Percentiles rank a stretch among this genome's conserved stretches.
Evolutionary conservation across 2,329 filamentous ascomycete species (phyloP).

Genomic region (Beauveria bassiana): DNA sequence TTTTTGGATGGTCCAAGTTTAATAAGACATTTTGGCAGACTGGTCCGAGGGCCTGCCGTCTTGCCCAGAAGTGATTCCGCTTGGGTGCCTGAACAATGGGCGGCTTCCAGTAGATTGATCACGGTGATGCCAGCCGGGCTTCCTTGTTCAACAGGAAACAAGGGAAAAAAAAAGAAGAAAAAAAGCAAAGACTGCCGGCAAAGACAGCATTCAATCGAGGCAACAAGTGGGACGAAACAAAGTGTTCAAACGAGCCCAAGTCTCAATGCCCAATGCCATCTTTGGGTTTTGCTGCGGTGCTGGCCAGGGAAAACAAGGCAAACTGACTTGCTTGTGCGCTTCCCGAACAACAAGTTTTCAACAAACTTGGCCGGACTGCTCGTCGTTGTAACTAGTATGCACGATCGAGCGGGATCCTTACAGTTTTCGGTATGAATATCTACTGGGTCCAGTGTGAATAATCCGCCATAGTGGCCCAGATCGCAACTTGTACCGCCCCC

Average conservation of each 20-base stretch:
- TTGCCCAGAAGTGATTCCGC: not conserved
- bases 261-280: not conserved
- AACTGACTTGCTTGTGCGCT: not conserved
- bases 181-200: not conserved
- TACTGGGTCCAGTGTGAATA: not conserved
- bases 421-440: no score
- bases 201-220: not conserved
- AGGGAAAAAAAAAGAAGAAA: not conserved
- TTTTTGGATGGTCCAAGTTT: not conserved
- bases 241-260: not conserved
- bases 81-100: no score
- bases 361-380: not conserved
- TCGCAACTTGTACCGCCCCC: not conserved
- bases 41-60: not conserved
- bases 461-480: not conserved
- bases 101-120: not conserved
- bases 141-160: not conserved
- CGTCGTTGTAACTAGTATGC: no score
- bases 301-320: not conserved
- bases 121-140: not conserved
- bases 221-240: slow-evolving; percentile 5
- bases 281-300: not conserved
- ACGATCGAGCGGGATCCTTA: no score
- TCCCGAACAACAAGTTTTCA: not conserved
- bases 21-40: slow-evolving; percentile 9